Evolutionary conservation across 169 alveolate species (phyloP).

Genomic region (Cryptosporidium ubiquitum): DNA sequence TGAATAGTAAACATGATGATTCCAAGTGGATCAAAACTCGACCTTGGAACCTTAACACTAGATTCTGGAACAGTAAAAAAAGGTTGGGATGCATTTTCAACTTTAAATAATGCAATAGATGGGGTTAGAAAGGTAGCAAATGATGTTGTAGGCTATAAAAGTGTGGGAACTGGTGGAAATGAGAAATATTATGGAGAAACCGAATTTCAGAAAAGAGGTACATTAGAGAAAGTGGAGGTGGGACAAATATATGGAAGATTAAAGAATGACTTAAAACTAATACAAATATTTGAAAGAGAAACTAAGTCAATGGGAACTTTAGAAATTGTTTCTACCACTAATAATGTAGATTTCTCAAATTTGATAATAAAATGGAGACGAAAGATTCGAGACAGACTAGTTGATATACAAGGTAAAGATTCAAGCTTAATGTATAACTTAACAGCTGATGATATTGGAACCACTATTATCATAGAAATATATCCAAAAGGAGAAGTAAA

Average conservation of each 20-base stretch:
- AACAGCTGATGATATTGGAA: slow-evolving; percentile 70
- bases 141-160: background rate
- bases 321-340: background rate
- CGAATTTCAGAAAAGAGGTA: background rate
- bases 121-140: slow-evolving; percentile 13
- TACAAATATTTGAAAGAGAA: slow-evolving; percentile 17
- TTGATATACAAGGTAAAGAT: slow-evolving; percentile 25
- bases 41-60: background rate
- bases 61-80: background rate
- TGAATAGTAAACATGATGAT: background rate
- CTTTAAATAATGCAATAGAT: slow-evolving; percentile 35
- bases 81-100: slow-evolving; percentile 24
- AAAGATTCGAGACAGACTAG: slow-evolving; percentile 7
- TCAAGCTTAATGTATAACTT: background rate
- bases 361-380: slow-evolving; percentile 32
- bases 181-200: background rate
- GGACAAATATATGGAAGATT: slow-evolving; percentile 48
- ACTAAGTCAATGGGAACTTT: slow-evolving; percentile 41
- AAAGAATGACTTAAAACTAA: background rate
- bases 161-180: background rate
- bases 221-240: slow-evolving; percentile 7
- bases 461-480: slow-evolving; percentile 24
- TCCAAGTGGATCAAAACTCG: slow-evolving; percentile 9
- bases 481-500: slow-evolving; percentile 18
- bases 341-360: background rate